A percentile compares a stretch with the other conserved stretches of the same genome.
Evolutionary conservation across 495 filamentous ascomycete genomes (phyloP).

Genomic region (Friedmanniomyces simplex): DNA sequence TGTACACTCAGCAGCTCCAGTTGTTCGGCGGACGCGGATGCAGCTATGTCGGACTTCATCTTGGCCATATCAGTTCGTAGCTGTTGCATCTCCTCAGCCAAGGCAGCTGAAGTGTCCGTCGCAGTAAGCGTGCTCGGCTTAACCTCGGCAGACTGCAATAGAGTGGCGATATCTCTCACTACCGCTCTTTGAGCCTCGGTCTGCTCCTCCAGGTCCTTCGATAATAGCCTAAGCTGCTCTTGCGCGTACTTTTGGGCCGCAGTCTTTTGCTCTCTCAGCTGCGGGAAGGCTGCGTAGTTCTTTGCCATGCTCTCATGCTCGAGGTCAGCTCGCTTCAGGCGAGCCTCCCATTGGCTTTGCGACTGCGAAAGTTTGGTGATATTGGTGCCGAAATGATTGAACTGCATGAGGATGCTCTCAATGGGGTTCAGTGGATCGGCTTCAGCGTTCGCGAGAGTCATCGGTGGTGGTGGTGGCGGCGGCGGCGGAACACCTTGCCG

Average conservation of each 20-base stretch:
- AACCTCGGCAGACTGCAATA: background rate
- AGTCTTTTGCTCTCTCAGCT: slow-evolving; percentile 3
- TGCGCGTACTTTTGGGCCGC: background rate
- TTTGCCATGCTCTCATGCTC: background rate
- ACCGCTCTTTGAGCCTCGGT: background rate
- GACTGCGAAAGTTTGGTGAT: background rate
- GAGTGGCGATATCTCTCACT: background rate
- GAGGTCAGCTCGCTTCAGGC: background rate
- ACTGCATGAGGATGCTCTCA: background rate
- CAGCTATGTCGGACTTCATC: background rate
- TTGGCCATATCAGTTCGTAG: background rate
- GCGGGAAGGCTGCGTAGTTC: background rate
- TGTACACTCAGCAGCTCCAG: background rate
- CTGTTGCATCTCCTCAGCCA: background rate
- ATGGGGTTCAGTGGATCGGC: background rate
- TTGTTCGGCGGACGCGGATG: background rate
- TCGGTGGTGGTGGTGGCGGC: background rate
- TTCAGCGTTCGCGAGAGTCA: too few relatives aligned
- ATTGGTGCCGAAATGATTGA: background rate
- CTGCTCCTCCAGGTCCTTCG: background rate
- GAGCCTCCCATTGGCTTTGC: background rate
- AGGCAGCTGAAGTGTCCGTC: background rate
- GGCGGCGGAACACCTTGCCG: background rate
- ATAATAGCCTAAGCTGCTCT: background rate
- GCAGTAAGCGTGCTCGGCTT: background rate